Evolutionary conservation across 805 yeast genomes (phyloP).

Genomic region (Monosporozyma aquatica): DNA sequence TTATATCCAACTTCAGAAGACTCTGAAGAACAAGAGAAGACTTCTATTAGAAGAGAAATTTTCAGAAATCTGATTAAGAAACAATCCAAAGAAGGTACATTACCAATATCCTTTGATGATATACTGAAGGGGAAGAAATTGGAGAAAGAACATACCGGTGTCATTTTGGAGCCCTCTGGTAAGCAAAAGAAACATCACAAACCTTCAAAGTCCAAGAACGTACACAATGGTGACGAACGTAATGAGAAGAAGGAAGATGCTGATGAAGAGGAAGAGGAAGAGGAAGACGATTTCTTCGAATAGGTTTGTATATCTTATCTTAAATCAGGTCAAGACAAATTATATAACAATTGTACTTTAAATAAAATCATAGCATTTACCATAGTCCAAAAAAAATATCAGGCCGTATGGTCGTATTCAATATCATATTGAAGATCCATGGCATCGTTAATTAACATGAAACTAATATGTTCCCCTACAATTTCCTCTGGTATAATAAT

Average conservation of each 20-base stretch:
- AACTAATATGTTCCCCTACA: slow-evolving; percentile 36
- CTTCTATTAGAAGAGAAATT: slow-evolving; percentile 37
- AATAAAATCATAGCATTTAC: background rate
- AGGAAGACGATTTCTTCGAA: slow-evolving; percentile 40
- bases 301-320: slow-evolving; percentile 8
- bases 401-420: slow-evolving; percentile 12
- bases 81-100: slow-evolving; percentile 41
- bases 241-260: slow-evolving; percentile 8
- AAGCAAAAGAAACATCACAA: slow-evolving; percentile 16
- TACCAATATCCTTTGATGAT: slow-evolving; percentile 49
- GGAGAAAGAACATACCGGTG: slow-evolving; percentile 20
- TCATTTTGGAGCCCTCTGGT: slow-evolving; percentile 10
- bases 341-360: background rate
- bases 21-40: slow-evolving; percentile 29
- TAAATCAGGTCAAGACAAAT: background rate
- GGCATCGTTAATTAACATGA: slow-evolving; percentile 58
- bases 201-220: background rate
- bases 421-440: slow-evolving; percentile 42
- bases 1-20: slow-evolving; percentile 45
- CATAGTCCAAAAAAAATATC: no score
- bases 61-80: slow-evolving; percentile 46
- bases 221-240: no score
- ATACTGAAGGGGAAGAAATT: slow-evolving; percentile 32
- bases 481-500: slow-evolving; percentile 44
- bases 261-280: slow-evolving; percentile 30